Conservation (phyloP, 176 grass and related monocot species). For the Oryza meridionalis region DNA sequence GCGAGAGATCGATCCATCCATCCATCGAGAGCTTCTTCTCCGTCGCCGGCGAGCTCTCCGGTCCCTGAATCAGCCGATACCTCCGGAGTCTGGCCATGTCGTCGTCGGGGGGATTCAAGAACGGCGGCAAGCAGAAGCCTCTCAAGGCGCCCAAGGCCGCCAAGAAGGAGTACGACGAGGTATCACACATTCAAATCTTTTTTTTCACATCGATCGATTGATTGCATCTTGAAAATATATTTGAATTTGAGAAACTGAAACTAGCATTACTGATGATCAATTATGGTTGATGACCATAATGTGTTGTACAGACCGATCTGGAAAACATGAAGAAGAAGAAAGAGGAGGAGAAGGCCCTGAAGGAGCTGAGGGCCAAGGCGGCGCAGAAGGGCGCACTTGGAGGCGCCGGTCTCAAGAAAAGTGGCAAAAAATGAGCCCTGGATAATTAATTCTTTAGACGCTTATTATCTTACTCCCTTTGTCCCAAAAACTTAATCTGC, state of each 20-base stretch:
- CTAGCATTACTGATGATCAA: neutral
- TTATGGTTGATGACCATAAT: neutral
- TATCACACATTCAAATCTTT: neutral
- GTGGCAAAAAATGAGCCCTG: conserved; percentile 34
- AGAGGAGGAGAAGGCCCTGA: conserved; percentile 63
- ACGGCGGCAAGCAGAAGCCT: conserved; percentile 58
- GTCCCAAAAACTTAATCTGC: too few relatives aligned
- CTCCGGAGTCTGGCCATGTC: neutral
- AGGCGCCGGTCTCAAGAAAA: conserved; percentile 53
- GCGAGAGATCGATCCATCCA: neutral
- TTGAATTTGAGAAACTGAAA: neutral
- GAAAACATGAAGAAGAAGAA: conserved; percentile 52
- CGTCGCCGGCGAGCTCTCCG: neutral
- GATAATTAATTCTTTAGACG: neutral
- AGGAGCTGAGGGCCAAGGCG: conserved; percentile 59
- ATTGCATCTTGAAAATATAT: neutral
- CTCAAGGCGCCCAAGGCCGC: conserved; percentile 43
- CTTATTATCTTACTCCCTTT: neutral
- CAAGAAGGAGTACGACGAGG: conserved; percentile 51
- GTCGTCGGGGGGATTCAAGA: neutral
- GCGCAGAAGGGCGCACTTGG: conserved; percentile 50
- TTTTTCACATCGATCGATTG: neutral
- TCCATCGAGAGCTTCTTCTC: neutral
- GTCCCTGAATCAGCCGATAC: neutral
- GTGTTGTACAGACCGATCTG: conserved; percentile 30